Base-by-base conservation (phyloP, 2,329 filamentous ascomycete genomes). In the Seiridium unicorne region DNA sequence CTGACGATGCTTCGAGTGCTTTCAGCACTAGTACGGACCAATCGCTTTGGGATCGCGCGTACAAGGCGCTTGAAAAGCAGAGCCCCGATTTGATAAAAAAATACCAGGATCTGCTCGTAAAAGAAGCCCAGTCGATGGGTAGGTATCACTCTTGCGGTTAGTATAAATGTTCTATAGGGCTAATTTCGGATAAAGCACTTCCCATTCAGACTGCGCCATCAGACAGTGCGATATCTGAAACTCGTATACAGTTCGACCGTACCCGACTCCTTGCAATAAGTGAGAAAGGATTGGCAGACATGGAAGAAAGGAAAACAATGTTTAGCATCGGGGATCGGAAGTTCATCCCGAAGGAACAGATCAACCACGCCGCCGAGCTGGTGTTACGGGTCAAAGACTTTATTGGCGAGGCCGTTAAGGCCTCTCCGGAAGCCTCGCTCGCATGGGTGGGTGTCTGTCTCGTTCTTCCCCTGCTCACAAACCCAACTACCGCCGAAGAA, bases 361-460 rank as follows among this genome's bases (percentile, higher is more conserved):
- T 54, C 5, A 36, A 34, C 10, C 8, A 40, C 6, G 44, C 77
- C 73, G 55, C 82, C 81, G 3, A 76, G 61, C 32, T 77, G 71
- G 74, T 61, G 66, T 32, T 66, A 63, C 3, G 58, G 57, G 48
- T 69, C 65, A 26, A 70, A 60, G 32, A 13, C 32, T 11, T 51
- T 26, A 32, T 56, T n/a, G 31, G 5, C 42, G 60, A 69, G 6
- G 73, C 68, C n/a, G 66, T 71, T 51, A 69, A 70, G 57, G 67
- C 51, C 9, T 70, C 68, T 2, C 71, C 72, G 1, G 64, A 71
- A 51, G 73, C 70, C 18, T 73, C 72, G 5, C 56, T 73, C 6
- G 68, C 61, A 2, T 72, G 69, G 71, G 69, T 69, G 3, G 77
- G 76, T 64, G 71, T 77, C 62, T 74, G 67, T 62, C 55, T 76